Evolutionary conservation across 2,329 filamentous ascomycete genomes (phyloP).

Genomic region (Hypoxylon sp.): DNA sequence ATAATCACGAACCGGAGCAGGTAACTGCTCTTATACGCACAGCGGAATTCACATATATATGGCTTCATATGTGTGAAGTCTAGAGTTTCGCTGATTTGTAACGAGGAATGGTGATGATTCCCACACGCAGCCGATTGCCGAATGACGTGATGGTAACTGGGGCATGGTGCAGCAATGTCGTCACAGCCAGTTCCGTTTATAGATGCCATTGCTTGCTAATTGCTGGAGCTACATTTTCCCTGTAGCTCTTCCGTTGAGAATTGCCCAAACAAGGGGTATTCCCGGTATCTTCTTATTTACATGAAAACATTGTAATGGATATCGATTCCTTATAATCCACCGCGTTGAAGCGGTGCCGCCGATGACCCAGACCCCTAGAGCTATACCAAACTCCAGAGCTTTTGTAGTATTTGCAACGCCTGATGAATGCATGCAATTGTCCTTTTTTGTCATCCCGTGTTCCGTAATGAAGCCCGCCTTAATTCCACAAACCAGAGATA

Average conservation of each 20-base stretch:
- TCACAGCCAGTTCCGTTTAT: constrained; percentile 6
- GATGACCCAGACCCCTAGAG: constrained; percentile 48
- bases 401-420: constrained; percentile 52
- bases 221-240: constrained; percentile 1
- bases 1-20: neutral
- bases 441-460: constrained; percentile 43
- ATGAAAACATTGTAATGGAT: constrained; percentile 33
- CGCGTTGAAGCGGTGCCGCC: constrained; percentile 58
- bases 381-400: constrained; percentile 48
- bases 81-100: constrained; percentile 12
- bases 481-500: constrained; percentile 47
- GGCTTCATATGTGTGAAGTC: neutral
- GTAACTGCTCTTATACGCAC: neutral
- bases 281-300: constrained; percentile 30
- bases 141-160: constrained; percentile 21
- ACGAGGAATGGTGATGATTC: constrained; percentile 1
- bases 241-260: constrained; percentile 27
- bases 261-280: constrained; percentile 15
- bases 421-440: constrained; percentile 52
- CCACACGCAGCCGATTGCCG: neutral
- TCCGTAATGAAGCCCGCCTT: constrained; percentile 43
- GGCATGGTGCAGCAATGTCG: constrained; percentile 2
- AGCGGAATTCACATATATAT: neutral
- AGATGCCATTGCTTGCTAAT: constrained; percentile 5
- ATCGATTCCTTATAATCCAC: constrained; percentile 44